These are phyloP conservation scores for Crithidia fasciculata DNA, from an alignment of 208 protist species.

Conservation along the genomic window DNA sequence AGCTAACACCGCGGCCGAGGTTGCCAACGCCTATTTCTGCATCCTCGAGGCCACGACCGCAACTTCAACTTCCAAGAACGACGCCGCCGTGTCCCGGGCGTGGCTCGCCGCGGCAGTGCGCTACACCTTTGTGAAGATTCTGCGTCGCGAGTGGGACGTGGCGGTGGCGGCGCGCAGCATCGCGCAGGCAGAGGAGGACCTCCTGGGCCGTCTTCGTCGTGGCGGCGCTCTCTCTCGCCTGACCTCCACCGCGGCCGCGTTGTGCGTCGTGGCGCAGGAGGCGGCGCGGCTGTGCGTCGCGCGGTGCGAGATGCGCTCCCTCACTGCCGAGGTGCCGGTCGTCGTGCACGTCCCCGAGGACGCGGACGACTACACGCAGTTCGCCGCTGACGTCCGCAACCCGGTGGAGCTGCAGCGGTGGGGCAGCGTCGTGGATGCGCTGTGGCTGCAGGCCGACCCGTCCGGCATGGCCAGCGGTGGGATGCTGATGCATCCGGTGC, in stretches of 20 bases:
- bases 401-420: slow-evolving; percentile 57
- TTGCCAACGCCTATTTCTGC: slow-evolving; percentile 28
- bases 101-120: slow-evolving; percentile 42
- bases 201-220: slow-evolving; percentile 19
- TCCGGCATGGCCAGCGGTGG: slow-evolving; percentile 51
- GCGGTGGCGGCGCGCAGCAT: slow-evolving; percentile 20
- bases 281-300: slow-evolving; percentile 26
- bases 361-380: slow-evolving; percentile 30
- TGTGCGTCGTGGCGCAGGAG: slow-evolving; percentile 39
- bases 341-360: slow-evolving; percentile 34
- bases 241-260: slow-evolving; percentile 24
- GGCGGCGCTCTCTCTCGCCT: slow-evolving; percentile 7
- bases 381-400: slow-evolving; percentile 36
- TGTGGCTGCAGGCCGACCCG: slow-evolving; percentile 79
- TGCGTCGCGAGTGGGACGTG: slow-evolving; percentile 33
- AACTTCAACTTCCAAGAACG: background rate
- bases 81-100: slow-evolving; percentile 21
- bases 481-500: slow-evolving; percentile 35
- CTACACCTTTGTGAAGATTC: slow-evolving; percentile 39
- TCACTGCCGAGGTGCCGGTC: slow-evolving; percentile 33
- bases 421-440: slow-evolving; percentile 64
- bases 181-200: slow-evolving; percentile 18
- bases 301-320: slow-evolving; percentile 10
- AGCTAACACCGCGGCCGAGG: background rate
- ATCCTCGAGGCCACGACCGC: slow-evolving; percentile 18